Base-by-base conservation (phyloP, 2,329 filamentous ascomycete species). In the Hypomyces perniciosus region DNA sequence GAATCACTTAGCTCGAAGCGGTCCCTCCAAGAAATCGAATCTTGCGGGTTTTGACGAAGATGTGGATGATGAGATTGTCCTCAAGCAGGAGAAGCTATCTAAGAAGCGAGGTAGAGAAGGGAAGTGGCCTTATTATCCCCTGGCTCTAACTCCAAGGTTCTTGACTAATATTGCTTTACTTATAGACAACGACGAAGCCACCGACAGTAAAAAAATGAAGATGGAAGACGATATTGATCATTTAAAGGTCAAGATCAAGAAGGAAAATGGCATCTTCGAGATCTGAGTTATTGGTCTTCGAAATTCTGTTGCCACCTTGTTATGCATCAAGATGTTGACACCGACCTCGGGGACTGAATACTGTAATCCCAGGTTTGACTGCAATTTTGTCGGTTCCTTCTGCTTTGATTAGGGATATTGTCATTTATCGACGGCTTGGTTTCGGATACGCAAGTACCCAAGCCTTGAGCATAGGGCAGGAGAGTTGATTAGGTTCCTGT, bases 1-100 rank as follows among this genome's bases (percentile, higher is more conserved):
- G 20, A 44, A 6, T 42, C 8, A 5, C 9, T 13, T 29, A 43
- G 20, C 4, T n/a, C 35, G 44, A 20, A 20, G 20, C 12, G 34
- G 34, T 38, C 44, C 27, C 9, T 26, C 46, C 9, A 61, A 62
- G 41, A 62, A 62, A 56, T 27, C 52, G 6, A 37, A 28, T n/a
- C 4, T 35, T 3, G 5, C 13, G 5, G 12, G 13, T 8, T 6
- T 13, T 12, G 27, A 33, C 3, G 41, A 34, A 1, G 47, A 13
- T 6, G 37, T 28, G 8, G 48, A 49, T 12, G 45, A 48, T 12
- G 52, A 45, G 26, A 4, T 28, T 26, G 41, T 28, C 20, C 41
- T 28, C n/a, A 43, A 29, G n/a, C 41, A 26, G 28, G 28, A 9
- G 2, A 34, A 50, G 4, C 43, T 45, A 4, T 10, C 43, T 26